These are phyloP conservation scores for Quambalaria eucalypti DNA, from an alignment of 1,284 basidiomycete species.

Conservation along the genomic window DNA sequence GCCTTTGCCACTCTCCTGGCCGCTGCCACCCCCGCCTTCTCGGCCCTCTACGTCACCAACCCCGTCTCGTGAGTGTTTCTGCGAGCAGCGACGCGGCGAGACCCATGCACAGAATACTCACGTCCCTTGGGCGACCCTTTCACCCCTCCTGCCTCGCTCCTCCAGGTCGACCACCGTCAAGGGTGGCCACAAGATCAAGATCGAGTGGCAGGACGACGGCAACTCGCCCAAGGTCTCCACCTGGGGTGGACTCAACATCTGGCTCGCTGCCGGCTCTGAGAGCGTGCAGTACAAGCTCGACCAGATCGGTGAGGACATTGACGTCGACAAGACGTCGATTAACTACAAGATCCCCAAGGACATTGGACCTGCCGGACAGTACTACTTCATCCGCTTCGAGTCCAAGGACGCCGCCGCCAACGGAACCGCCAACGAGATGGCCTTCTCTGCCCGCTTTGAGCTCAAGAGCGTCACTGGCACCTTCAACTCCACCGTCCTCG, in stretches of 20 bases:
- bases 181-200: slow-evolving; percentile 18
- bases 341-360: slow-evolving; percentile 17
- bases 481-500: slow-evolving; percentile 32
- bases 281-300: slow-evolving; percentile 38
- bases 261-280: slow-evolving; percentile 29
- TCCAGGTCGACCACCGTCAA: slow-evolving; percentile 21
- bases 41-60: slow-evolving; percentile 26
- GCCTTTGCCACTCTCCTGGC: slow-evolving; percentile 3
- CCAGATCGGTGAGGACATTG: slow-evolving; percentile 20
- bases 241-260: slow-evolving; percentile 38
- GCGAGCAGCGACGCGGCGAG: no score
- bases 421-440: slow-evolving; percentile 19
- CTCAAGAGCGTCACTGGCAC: slow-evolving; percentile 24
- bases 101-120: background rate
- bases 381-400: slow-evolving; percentile 42
- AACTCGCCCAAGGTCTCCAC: slow-evolving; percentile 15
- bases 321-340: slow-evolving; percentile 7
- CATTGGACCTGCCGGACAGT: slow-evolving; percentile 25
- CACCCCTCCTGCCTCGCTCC: background rate
- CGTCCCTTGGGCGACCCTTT: background rate
- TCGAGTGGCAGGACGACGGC: slow-evolving; percentile 37
- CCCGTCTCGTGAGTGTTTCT: slow-evolving; percentile 25
- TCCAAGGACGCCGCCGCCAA: slow-evolving; percentile 21
- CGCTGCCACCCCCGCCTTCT: slow-evolving; percentile 16
- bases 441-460: slow-evolving; percentile 38